A percentile compares a stretch with the other conserved stretches of the same genome.
phyloP scores from a whole-genome alignment of 2,329 filamentous ascomycete genomes.

The Leptodontidium sp. region DNA sequence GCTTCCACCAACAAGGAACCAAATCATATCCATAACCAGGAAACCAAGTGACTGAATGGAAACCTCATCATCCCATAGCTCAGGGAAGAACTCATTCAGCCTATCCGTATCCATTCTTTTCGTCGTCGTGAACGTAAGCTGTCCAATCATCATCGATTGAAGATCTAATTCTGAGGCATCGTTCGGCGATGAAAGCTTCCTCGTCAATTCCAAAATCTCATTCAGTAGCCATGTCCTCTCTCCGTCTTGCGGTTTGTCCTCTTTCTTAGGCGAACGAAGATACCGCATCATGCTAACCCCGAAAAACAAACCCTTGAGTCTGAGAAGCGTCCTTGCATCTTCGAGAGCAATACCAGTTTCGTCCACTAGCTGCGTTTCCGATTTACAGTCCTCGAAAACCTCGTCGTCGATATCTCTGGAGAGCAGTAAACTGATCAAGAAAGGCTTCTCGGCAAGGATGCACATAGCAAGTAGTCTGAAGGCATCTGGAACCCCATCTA shows the following conservation, averaged over 20 bases:
- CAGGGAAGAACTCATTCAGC: slow-evolving; percentile 9
- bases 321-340: slow-evolving; percentile 9
- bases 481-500: neutral
- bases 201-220: slow-evolving; percentile 12
- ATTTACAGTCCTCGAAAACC: slow-evolving; percentile 5
- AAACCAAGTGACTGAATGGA: slow-evolving; percentile 17
- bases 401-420: slow-evolving; percentile 7
- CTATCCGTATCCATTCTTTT: slow-evolving; percentile 15
- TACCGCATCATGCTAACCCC: slow-evolving; percentile 14
- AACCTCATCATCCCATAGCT: slow-evolving; percentile 11
- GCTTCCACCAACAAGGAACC: slow-evolving; percentile 13
- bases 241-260: neutral
- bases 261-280: neutral
- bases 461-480: slow-evolving; percentile 16
- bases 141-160: slow-evolving; percentile 1
- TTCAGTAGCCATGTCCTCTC: slow-evolving; percentile 18
- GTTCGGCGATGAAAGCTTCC: slow-evolving; percentile 1
- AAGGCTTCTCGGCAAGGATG: slow-evolving; percentile 13
- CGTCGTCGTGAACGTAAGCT: slow-evolving; percentile 12
- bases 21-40: slow-evolving; percentile 17
- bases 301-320: slow-evolving; percentile 14
- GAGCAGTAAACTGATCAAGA: slow-evolving; percentile 11
- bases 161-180: slow-evolving; percentile 8
- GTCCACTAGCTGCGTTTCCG: slow-evolving; percentile 1
- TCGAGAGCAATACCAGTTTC: slow-evolving; percentile 9